Evolutionary conservation across 1,284 basidiomycete genomes (phyloP).

Genomic region (Trichosporon sp.): DNA sequence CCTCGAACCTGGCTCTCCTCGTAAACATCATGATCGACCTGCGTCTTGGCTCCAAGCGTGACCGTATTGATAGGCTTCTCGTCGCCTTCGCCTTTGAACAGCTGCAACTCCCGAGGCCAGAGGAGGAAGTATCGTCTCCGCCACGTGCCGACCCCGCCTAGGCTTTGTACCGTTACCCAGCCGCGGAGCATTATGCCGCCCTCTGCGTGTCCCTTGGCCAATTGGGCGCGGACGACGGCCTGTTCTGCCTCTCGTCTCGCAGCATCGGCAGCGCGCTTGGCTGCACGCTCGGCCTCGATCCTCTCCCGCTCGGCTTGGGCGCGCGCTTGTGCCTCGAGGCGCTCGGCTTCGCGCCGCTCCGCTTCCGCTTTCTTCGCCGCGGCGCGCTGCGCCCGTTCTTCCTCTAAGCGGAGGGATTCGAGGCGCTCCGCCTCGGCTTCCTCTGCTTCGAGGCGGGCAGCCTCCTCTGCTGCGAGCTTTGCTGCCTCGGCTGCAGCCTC

Average conservation of each 20-base stretch:
- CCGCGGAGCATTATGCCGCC: constrained; percentile 43
- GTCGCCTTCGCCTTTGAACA: constrained; percentile 30
- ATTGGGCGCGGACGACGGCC: constrained; percentile 9
- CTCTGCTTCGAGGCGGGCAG: constrained; percentile 6
- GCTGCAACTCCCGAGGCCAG: constrained; percentile 23
- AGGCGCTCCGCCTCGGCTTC: constrained; percentile 9
- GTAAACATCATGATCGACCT: constrained; percentile 25
- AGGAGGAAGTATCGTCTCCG: constrained; percentile 41
- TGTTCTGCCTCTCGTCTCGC: constrained; percentile 3
- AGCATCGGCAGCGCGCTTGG: background rate
- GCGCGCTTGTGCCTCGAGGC: background rate
- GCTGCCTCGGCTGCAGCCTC: too few relatives aligned
- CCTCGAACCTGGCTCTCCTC: constrained; percentile 43
- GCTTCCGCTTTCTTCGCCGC: constrained; percentile 9
- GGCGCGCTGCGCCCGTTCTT: background rate
- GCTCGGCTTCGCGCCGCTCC: constrained; percentile 8
- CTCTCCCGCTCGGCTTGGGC: background rate
- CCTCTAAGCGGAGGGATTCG: too few relatives aligned
- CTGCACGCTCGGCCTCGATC: background rate
- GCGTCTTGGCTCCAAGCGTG: background rate
- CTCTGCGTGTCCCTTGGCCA: constrained; percentile 12
- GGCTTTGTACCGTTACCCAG: constrained; percentile 43
- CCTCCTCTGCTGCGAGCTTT: too few relatives aligned
- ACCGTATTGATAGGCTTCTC: constrained; percentile 2
- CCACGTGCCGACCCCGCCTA: constrained; percentile 34